Conservation (phyloP, 768 basidiomycete species). For the Pilatotrama ljubarskyi region DNA sequence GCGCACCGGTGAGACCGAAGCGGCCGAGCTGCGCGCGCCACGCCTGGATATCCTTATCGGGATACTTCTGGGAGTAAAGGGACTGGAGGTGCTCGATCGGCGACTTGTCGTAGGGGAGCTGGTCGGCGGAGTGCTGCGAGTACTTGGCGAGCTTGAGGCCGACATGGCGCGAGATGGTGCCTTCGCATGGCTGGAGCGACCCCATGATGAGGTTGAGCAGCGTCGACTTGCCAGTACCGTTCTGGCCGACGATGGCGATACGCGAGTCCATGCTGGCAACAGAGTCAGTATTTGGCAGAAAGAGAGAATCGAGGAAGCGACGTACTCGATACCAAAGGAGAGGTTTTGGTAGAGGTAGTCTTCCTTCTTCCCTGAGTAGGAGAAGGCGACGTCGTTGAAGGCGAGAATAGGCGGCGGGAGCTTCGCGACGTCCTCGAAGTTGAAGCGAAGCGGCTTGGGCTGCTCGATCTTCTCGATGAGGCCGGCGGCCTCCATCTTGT, state of each 20-base stretch:
- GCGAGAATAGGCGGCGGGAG: conserved; percentile 97
- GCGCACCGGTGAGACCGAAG: conserved; percentile 91
- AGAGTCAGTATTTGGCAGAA: not conserved
- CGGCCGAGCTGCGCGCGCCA: conserved; percentile 95
- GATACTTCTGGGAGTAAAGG: conserved; percentile 79
- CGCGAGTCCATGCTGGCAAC: conserved; percentile 85
- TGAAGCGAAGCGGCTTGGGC: conserved; percentile 77
- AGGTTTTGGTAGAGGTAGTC: conserved; percentile 88
- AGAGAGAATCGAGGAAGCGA: conserved; percentile 16
- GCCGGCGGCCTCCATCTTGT: conserved; percentile 99
- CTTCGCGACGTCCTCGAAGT: conserved; percentile 93
- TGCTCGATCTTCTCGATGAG: conserved; percentile 89
- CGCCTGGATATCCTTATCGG: conserved; percentile 90
- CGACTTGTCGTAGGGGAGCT: conserved; percentile 88
- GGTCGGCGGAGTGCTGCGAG: conserved; percentile 98
- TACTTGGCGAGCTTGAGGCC: conserved; percentile 96
- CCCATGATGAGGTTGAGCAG: conserved; percentile 89
- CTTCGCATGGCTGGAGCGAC: conserved; percentile 73
- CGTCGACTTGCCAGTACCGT: conserved; percentile 94
- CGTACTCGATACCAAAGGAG: conserved; percentile 97
- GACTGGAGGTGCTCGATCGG: conserved; percentile 94
- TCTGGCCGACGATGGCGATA: conserved; percentile 93
- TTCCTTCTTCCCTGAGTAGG: conserved; percentile 87
- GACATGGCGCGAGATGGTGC: conserved; percentile 87
- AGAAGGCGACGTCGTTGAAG: conserved; percentile 92